Evolutionary conservation across 768 basidiomycete species (phyloP), one percentile per base, ranked within the genome.

Genomic region (Gloeostereum incarnatum): DNA sequence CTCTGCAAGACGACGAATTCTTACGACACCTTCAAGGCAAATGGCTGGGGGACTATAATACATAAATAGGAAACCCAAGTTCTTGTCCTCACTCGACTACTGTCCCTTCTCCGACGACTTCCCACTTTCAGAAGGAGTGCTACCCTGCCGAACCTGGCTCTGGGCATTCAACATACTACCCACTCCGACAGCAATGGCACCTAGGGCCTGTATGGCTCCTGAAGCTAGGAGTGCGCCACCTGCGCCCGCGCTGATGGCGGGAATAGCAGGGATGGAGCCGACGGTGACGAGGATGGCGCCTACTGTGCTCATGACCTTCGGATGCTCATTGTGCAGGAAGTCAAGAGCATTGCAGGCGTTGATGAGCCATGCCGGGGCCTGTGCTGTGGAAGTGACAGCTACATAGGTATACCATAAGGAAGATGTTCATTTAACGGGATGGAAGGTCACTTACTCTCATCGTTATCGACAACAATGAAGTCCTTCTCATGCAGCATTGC

Each of bases 221-320:
- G 81, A 73, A 7, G 85, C 84, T 24, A 88, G 64, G 36, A 83
- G 62, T 0, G 80, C 78, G 7, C 84, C 84, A 16, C 83, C 82
- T 4, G 76, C 80, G 14, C 77, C 79, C 0, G 75, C 75, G 35
- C 65, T 66, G 50, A 87, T 71, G 2, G 69, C 81, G 16, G 84
- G 84, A 22, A 87, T 71, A 0, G 81, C 60, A 1, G 84, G 84
- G 30, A 88, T 64, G 22, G 79, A 77, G 24, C 84, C 85, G 22
- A 79, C 80, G 2, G 83, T 84, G 52, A 88, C 82, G 42, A 88
- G 71, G 37, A 88, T 75, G 5, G 84, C 84, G 45, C 81, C 81
- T 37, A 86, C 55, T 23, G 82, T 71, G 44, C 72, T 78, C 80
- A 85, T 77, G 4, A 65, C 73, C 52, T 79, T 79, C 7, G 85